Conservation (phyloP, 805 yeast genomes). For the Vanderwaltozyma yarrowii region DNA sequence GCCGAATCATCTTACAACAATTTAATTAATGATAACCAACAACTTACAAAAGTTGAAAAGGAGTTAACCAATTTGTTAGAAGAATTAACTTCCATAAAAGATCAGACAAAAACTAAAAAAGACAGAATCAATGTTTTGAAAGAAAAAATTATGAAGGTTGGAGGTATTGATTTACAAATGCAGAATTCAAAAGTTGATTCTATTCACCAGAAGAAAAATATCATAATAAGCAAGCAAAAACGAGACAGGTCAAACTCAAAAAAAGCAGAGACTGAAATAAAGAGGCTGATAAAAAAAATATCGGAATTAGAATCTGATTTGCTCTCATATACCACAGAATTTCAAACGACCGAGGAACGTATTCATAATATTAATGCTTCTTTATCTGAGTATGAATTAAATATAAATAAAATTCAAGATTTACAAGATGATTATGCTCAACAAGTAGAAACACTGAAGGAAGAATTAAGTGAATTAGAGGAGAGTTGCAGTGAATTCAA, state of each 20-base stretch:
- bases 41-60: constrained; percentile 2
- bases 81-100: constrained; percentile 38
- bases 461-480: constrained; percentile 31
- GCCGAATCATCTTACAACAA: constrained; percentile 14
- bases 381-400: constrained; percentile 21
- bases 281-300: constrained; percentile 41
- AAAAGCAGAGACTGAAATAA: constrained; percentile 55
- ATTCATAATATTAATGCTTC: constrained; percentile 27
- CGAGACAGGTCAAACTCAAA: constrained; percentile 45
- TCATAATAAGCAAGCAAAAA: constrained; percentile 44
- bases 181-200: constrained; percentile 81
- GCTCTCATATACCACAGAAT: constrained; percentile 28
- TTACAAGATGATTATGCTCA: constrained; percentile 33
- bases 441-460: constrained; percentile 32
- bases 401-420: constrained; percentile 32
- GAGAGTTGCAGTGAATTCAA: constrained; percentile 44
- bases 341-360: constrained; percentile 23
- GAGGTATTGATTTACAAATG: constrained; percentile 74
- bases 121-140: constrained; percentile 50
- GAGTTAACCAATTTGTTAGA: constrained; percentile 27
- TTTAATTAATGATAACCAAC: constrained; percentile 24
- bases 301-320: constrained; percentile 40
- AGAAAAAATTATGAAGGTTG: constrained; percentile 76
- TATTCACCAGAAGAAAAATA: constrained; percentile 52
- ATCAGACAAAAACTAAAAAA: constrained; percentile 43